Conservation (phyloP, 768 basidiomycete species). For the Pleurotus pulmonarius region DNA sequence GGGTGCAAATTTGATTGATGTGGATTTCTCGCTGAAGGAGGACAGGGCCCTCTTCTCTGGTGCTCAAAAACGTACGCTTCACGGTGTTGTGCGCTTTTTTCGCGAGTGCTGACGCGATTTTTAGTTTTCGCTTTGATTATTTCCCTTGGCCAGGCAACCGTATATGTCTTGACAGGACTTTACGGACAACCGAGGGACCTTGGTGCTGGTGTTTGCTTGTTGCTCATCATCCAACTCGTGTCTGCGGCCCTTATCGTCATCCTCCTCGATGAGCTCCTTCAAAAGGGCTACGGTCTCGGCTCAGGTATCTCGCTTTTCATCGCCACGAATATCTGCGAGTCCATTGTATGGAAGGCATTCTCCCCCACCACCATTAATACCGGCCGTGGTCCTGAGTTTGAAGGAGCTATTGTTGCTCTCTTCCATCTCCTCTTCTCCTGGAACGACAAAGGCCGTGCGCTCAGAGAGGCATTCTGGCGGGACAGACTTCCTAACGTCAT, state of each 20-base stretch:
- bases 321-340: conserved; percentile 99
- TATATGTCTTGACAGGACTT: conserved; percentile 94
- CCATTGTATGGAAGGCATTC: conserved; percentile 99
- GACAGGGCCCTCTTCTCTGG: conserved; percentile 94
- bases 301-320: conserved; percentile 99
- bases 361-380: conserved; percentile 98
- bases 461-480: conserved; percentile 98
- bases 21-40: conserved; percentile 96
- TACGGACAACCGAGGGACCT: conserved; percentile 93
- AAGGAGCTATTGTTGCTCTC: conserved; percentile 92
- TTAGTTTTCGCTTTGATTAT: conserved; percentile 97
- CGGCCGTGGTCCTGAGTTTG: conserved; percentile 96
- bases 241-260: conserved; percentile 95
- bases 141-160: conserved; percentile 92
- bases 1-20: conserved; percentile 95
- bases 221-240: conserved; percentile 95
- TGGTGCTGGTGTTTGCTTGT: conserved; percentile 94
- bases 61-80: conserved; percentile 87
- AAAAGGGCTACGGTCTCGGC: conserved; percentile 98
- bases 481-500: conserved; percentile 96
- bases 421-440: conserved; percentile 98
- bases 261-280: conserved; percentile 96
- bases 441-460: conserved; percentile 96
- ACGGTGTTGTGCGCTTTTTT: conserved; percentile 1
- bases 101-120: not conserved